phyloP scores from a whole-genome alignment of 2,329 filamentous ascomycete genomes.

The Penicillium sclerotiorum region DNA sequence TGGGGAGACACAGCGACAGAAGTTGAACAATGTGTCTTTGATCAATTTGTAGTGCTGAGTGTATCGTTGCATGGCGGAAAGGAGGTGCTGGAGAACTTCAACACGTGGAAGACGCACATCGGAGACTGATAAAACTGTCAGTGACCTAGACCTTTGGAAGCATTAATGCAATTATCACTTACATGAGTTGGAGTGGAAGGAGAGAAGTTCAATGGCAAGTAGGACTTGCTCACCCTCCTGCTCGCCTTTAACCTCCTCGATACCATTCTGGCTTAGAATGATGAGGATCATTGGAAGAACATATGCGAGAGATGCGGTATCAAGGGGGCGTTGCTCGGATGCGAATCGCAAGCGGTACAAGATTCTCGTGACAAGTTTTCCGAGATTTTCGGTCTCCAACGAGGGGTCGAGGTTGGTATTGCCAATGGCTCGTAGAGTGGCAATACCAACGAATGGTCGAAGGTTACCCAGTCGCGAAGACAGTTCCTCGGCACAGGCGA shows the following conservation, averaged over 20 bases:
- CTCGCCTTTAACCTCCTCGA: slow-evolving; percentile 65
- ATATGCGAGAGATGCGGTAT: slow-evolving; percentile 84
- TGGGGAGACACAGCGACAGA: slow-evolving; percentile 79
- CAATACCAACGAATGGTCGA: slow-evolving; percentile 82
- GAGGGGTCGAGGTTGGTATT: slow-evolving; percentile 72
- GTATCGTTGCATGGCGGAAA: slow-evolving; percentile 83
- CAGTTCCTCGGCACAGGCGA: slow-evolving; percentile 75
- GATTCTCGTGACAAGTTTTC: slow-evolving; percentile 78
- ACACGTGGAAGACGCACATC: slow-evolving; percentile 76
- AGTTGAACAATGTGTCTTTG: slow-evolving; percentile 87
- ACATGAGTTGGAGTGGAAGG: slow-evolving; percentile 80
- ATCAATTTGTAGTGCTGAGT: slow-evolving; percentile 92
- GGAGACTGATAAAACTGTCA: slow-evolving; percentile 38
- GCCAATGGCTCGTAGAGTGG: slow-evolving; percentile 77
- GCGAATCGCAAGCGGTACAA: slow-evolving; percentile 88
- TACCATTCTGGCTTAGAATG: slow-evolving; percentile 76
- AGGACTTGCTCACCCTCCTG: slow-evolving; percentile 88
- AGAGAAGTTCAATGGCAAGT: slow-evolving; percentile 82
- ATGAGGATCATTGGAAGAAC: slow-evolving; percentile 79
- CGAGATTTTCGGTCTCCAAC: slow-evolving; percentile 77
- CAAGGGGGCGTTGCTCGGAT: slow-evolving; percentile 91
- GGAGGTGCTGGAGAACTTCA: slow-evolving; percentile 70
- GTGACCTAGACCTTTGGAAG: neutral
- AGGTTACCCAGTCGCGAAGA: slow-evolving; percentile 74
- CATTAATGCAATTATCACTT: neutral